Base-by-base conservation (phyloP, 129 eudicot species). In the Arctium lappa region DNA sequence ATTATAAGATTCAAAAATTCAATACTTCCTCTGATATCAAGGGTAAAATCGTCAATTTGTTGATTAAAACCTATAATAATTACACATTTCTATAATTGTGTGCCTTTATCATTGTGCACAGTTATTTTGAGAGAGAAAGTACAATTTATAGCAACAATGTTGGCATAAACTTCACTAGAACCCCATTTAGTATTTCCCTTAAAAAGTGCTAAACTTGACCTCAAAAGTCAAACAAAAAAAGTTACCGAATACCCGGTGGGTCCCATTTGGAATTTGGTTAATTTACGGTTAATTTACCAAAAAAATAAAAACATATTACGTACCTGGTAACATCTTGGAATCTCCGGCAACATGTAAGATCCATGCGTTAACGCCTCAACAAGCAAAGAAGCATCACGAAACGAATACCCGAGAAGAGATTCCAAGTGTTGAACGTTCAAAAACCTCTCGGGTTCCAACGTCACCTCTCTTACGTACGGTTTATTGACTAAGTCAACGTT, bases 291-390 rank as follows among this genome's bases (percentile, higher is more conserved):
- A 1, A 33, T 12, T 16, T 60, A 60, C 10, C 33, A 63, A 32
- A 10, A 10, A n/a, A 6, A 34, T 3, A 4, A 53, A 31, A 38
- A 72, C 74, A 50, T 22, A n/a, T 44, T 8, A 50, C 69, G 34
- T 71, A 96, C 99, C 97, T 93, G 99, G 73, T 93, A 96, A 85
- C 99, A 89, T 81, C 81, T 80, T 3, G 99, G 95, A 79, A 96
- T 84, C 73, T 93, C 94, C 0, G 98, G 95, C 38, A 88, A 80
- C 97, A 90, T 91, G 83, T 84, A 96, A 2, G 99, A 96, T 3
- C 99, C 99, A 77, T 96, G 99, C 6, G 98, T 91, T n/a, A 93
- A 81, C 1, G 99, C 98, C 77, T 96, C 99, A 27, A 96, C 91
- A 9, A 96, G 87, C 72, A 93, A 86, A 65, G 98, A 88, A 60